These are phyloP conservation scores for Fistulinella prunicolor DNA, from an alignment of 768 basidiomycete genomes.

Conservation along the genomic window DNA sequence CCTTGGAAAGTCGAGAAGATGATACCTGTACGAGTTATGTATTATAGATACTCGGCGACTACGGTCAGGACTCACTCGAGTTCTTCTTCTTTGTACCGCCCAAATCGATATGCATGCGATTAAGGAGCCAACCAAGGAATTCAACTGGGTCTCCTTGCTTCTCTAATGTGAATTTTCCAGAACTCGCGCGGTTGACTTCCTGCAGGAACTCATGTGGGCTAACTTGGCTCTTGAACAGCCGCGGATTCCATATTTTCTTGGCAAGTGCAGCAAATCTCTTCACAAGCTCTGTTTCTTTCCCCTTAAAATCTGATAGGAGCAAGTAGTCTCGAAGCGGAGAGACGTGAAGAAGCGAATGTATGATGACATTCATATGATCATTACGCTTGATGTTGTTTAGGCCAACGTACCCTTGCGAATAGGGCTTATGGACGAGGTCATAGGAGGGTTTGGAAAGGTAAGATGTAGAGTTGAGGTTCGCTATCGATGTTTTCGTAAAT, in stretches of 20 bases:
- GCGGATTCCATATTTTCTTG: slow-evolving; percentile 95
- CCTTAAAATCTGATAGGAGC: slow-evolving; percentile 67
- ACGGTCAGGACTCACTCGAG: slow-evolving; percentile 62
- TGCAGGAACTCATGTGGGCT: slow-evolving; percentile 99
- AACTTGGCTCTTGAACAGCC: slow-evolving; percentile 96
- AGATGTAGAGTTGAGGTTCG: slow-evolving; percentile 52
- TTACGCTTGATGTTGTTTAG: slow-evolving; percentile 97
- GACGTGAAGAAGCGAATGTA: slow-evolving; percentile 90
- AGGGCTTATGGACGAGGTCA: slow-evolving; percentile 77
- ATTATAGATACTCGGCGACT: slow-evolving; percentile 18
- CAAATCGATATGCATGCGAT: slow-evolving; percentile 87
- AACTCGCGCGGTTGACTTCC: slow-evolving; percentile 88
- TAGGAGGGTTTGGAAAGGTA: slow-evolving; percentile 75
- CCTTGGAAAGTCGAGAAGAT: slow-evolving; percentile 95
- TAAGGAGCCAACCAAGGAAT: slow-evolving; percentile 93
- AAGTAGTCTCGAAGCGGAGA: slow-evolving; percentile 86
- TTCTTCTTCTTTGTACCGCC: slow-evolving; percentile 92
- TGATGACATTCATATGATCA: slow-evolving; percentile 96
- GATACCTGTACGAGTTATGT: slow-evolving; percentile 53
- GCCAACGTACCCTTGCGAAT: slow-evolving; percentile 91
- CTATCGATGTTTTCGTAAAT: slow-evolving; percentile 64
- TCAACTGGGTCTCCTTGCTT: slow-evolving; percentile 96
- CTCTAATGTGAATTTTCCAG: slow-evolving; percentile 89
- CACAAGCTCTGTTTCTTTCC: slow-evolving; percentile 82
- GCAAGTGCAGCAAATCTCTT: slow-evolving; percentile 84